Conservation (phyloP, 495 filamentous ascomycete genomes). For the Aspergillus ellipticus region DNA sequence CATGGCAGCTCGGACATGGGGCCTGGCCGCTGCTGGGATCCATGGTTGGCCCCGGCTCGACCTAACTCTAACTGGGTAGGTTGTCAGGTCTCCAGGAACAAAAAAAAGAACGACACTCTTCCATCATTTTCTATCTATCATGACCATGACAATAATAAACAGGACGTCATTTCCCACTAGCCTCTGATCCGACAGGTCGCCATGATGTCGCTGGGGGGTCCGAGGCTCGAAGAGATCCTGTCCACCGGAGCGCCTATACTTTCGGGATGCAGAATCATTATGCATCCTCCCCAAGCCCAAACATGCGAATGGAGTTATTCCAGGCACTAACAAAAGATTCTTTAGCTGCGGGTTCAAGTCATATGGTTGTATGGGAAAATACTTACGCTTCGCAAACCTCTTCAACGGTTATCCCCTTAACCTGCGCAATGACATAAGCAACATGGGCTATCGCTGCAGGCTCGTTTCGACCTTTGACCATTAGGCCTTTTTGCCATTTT, state of each 20-base stretch:
- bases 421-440: constrained; percentile 77
- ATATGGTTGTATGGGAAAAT: not conserved
- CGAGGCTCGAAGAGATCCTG: not conserved
- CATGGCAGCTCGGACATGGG: not conserved
- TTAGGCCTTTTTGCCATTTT: constrained; percentile 74
- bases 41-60: not conserved
- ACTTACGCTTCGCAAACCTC: constrained; percentile 80
- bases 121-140: not conserved
- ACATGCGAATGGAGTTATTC: constrained; percentile 78
- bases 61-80: not conserved
- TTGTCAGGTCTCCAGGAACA: not conserved
- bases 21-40: not conserved
- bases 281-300: constrained; percentile 56
- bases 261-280: not conserved
- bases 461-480: constrained; percentile 93
- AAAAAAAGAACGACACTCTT: not conserved
- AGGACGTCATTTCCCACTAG: not conserved
- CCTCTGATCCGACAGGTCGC: not conserved
- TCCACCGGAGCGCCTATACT: not conserved
- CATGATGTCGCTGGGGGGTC: not conserved
- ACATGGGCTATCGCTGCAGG: constrained; percentile 78
- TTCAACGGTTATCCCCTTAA: constrained; percentile 74
- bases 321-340: constrained; percentile 51
- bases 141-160: not conserved
- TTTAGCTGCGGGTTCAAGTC: constrained; percentile 14